phyloP scores from a whole-genome alignment of 306 rosid genomes.

The Medicago lupulina region DNA sequence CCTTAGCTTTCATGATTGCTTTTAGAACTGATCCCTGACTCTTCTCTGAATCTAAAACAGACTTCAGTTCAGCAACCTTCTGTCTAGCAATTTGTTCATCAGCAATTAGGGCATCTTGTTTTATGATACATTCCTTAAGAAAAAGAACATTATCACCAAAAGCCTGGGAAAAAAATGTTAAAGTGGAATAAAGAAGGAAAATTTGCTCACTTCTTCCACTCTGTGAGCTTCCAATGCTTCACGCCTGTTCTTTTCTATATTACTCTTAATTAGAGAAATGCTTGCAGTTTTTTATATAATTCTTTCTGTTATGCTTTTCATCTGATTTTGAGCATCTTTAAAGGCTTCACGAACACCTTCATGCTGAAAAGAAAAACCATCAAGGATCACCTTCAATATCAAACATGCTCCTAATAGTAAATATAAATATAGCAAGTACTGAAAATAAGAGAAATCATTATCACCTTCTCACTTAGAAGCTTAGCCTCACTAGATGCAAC shows the following conservation, averaged over 20 bases:
- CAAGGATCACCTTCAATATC: slow-evolving; percentile 25
- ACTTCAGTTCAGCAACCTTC: slow-evolving; percentile 90
- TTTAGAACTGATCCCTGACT: slow-evolving; percentile 88
- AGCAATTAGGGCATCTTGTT: slow-evolving; percentile 82
- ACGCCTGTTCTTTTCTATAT: slow-evolving; percentile 64
- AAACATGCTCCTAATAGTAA: background rate
- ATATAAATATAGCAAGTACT: background rate
- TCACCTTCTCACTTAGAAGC: slow-evolving; percentile 86
- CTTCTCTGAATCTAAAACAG: slow-evolving; percentile 84
- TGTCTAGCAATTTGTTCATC: slow-evolving; percentile 94
- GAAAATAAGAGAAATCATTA: slow-evolving; percentile 31
- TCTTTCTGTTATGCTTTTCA: slow-evolving; percentile 63
- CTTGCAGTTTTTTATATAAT: slow-evolving; percentile 58
- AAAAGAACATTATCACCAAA: slow-evolving; percentile 39
- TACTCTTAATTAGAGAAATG: slow-evolving; percentile 59
- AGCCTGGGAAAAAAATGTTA: slow-evolving; percentile 2
- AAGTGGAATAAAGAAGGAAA: slow-evolving; percentile 15
- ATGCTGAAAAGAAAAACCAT: slow-evolving; percentile 58
- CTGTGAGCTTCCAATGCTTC: slow-evolving; percentile 69
- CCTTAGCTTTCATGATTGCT: slow-evolving; percentile 85
- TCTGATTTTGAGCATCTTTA: slow-evolving; percentile 72
- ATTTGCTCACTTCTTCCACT: slow-evolving; percentile 74
- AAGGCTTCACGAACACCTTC: slow-evolving; percentile 77
- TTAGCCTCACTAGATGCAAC: slow-evolving; percentile 76
- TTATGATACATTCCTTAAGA: slow-evolving; percentile 65